Evolutionary conservation across 805 yeast genomes (phyloP), one percentile per base, ranked within the genome.

Genomic region (Saccharomycopsis schoenii): DNA sequence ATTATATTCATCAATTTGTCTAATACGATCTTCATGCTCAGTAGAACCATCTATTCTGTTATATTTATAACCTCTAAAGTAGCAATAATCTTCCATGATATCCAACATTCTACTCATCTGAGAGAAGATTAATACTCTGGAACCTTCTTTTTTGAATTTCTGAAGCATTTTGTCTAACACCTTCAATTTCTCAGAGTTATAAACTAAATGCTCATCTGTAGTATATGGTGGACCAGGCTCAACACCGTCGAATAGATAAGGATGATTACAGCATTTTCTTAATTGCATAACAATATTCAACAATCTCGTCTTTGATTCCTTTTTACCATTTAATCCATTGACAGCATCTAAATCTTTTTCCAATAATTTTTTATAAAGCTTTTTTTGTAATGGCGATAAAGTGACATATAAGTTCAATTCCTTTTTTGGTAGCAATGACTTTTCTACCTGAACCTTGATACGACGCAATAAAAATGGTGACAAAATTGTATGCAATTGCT

Each of bases 221-320:
- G 94, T 88, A 67, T 77, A 88, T 24, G 96, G 96, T 19, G 96
- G 96, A 12, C 96, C 96, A 0, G 94, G 94, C 68, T 88, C 96
- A 1, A 93, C 94, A 54, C 96, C 96, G 70, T 88, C 94, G 68
- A 88, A 88, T 47, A 88, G 73, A 69, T 88, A 88, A 14, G 96
- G 96, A 73, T 88, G 96, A 67, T 88, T 88, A 73, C 93, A 88
- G 71, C 94, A 88, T 71, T 88, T 88, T 69, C 94, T 80, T 68
- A 88, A 76, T 70, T 88, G 96, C 96, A 88, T 88, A 56, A 87
- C 93, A 66, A 88, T 88, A 70, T 88, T 88, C 56, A 88, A 73
- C 62, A 88, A 75, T 68, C 94, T 76, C 1, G 96, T 88, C 69
- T 88, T 87, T 14, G 87, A 80, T 70, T 88, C 96, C 62, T 83